Evolutionary conservation across 768 basidiomycete genomes (phyloP), one percentile per base, ranked within the genome.

Genomic region (Boletus reticuloceps): DNA sequence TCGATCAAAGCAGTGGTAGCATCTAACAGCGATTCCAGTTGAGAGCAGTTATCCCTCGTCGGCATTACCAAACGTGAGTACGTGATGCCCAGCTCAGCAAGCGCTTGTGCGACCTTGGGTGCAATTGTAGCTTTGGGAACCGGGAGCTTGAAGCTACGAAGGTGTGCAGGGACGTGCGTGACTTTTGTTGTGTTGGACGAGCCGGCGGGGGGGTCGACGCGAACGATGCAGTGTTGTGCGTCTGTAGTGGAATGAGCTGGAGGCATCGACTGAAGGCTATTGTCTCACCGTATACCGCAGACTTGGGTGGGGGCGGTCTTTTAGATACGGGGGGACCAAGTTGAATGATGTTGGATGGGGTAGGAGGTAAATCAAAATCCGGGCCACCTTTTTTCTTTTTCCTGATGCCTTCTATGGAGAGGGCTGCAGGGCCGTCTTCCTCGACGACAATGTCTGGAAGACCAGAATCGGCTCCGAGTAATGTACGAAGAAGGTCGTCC

Each of bases 61-160:
- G 97, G 97, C 94, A 98, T 98, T 56, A 96, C 90, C 47, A 99
- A 80, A 12, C 89, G 84, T 16, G 80, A 80, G 52, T 84, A 77
- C 16, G 80, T 79, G 12, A 97, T 74, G 14, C 88, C 86, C 12
- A 95, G 78, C 71, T 98, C 94, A 8, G 78, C 68, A 16, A 98
- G 79, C 14, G 87, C 80, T 55, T 88, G 85, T 10, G 84, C 78
- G 62, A 98, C 83, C 66, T 94, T 92, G 16, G 85, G 83, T 3
- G 84, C 81, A 22, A 87, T 77, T 38, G 84, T 79, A 5, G 85
- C 76, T 68, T 94, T 96, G 16, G 92, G 90, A 34, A 77, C 71
- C 1, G 93, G 88, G 27, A 97, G 77, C 69, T 92, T 95, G 68
- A 86, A 86, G 8, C 91, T 93, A 31, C 97, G 94, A 47, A 96